Percentiles rank a stretch among this genome's conserved stretches.
These are phyloP conservation scores for Elsinoe arachidis DNA, from an alignment of 2,329 filamentous ascomycete species.

Conservation along the genomic window DNA sequence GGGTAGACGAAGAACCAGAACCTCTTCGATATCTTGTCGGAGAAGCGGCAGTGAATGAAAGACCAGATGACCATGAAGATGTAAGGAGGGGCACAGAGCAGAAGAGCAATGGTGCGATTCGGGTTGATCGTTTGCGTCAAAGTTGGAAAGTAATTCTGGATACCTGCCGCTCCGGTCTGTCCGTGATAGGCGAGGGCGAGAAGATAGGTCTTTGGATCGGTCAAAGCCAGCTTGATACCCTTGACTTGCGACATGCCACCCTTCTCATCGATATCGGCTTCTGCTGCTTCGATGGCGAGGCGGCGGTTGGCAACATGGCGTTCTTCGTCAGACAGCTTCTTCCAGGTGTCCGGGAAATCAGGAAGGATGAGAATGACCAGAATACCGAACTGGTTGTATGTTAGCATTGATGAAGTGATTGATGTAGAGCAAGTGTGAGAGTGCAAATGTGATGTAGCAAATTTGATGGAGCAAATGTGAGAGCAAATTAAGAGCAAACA, in stretches of 20 bases:
- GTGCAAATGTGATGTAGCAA: too few relatives aligned
- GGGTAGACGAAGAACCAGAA: constrained; percentile 49
- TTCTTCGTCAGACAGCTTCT: constrained; percentile 34
- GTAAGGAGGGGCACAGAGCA: constrained; percentile 47
- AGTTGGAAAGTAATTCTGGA: constrained; percentile 51
- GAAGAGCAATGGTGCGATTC: constrained; percentile 38
- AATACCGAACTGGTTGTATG: constrained; percentile 46
- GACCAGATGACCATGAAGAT: constrained; percentile 45
- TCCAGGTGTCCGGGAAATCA: constrained; percentile 38
- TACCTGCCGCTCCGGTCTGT: constrained; percentile 42
- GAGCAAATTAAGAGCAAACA: too few relatives aligned
- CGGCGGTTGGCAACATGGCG: constrained; percentile 39
- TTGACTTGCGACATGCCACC: constrained; percentile 41
- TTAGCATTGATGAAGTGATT: constrained; percentile 36
- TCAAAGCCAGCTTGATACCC: constrained; percentile 44
- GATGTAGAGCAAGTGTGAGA: too few relatives aligned
- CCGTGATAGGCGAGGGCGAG: constrained; percentile 42
- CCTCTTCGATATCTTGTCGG: constrained; percentile 37
- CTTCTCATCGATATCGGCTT: constrained; percentile 41
- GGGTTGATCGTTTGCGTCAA: constrained; percentile 40
- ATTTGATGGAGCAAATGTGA: too few relatives aligned
- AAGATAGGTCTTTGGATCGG: constrained; percentile 43
- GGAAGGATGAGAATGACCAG: constrained; percentile 23
- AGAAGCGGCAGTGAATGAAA: constrained; percentile 36
- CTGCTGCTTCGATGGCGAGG: constrained; percentile 43